Base-by-base conservation (phyloP, 2,329 filamentous ascomycete genomes). In the Aspergillus felis region DNA sequence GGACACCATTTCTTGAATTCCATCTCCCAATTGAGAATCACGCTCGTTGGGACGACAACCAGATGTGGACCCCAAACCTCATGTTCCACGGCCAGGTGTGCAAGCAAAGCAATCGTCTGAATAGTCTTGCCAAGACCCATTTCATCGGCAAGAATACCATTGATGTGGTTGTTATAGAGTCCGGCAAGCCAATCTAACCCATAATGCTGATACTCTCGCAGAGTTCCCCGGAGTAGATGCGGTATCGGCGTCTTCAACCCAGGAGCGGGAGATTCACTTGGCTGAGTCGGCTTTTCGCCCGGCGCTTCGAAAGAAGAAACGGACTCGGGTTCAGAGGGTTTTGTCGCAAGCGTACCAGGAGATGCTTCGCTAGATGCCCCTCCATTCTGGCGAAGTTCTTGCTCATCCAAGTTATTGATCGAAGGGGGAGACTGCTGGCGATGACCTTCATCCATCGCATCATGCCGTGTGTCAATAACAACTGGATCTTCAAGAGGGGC, bases 21-120 rank as follows among this genome's bases (percentile, higher is more conserved):
- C 89, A 97, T 97, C 74, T 99, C 95, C 94, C 94, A 99, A 71
- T 99, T 99, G 63, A 99, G 85, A 83, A 99, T 97, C 51, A 99
- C 95, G 74, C 92, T 97, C 2, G 94, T 99, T 1, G 94, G 94
- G 1, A 99, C 94, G 59, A 99, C 89, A 51, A 99, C 91, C 25
- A 99, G 79, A 78, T 99, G 94, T 0, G 94, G 92, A 0, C 95
- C 94, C 95, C 94, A 99, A 4, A 96, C 87, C 68, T 92, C 86
- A 70, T 96, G 90, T 42, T 91, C 84, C 61, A 92, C 92, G 8
- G 95, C 94, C 38, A 99, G 82, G 71, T 99, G 93, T 4, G 94
- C 94, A 41, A 99, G 81, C 3, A 99, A 80, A 3, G 95, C 88
- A 67, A 99, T 99, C 0, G 94, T 99, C 72, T 99, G 94, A 50